Evolutionary conservation across 441 rosid species (phyloP).

Genomic region (Hypseocharis bilobata): DNA sequence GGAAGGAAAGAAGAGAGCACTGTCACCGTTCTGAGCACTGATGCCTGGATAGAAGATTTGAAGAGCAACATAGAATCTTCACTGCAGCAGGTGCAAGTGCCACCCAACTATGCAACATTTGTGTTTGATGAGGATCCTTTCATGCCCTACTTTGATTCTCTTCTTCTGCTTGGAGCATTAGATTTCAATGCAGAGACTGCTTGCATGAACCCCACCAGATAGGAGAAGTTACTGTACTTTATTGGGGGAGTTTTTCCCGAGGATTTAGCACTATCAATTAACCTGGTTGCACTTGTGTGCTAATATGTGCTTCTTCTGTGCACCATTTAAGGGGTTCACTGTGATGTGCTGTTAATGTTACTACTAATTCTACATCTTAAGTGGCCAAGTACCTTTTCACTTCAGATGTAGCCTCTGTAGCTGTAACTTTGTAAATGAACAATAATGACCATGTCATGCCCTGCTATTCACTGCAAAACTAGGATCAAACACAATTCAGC

Average conservation of each 20-base stretch:
- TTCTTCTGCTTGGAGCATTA: slow-evolving; percentile 3
- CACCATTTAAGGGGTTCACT: too few species aligned
- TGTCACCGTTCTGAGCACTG: neutral
- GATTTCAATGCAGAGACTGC: neutral
- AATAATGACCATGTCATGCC: too few species aligned
- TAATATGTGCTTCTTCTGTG: too few species aligned
- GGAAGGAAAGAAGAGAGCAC: neutral
- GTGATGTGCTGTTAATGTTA: too few species aligned
- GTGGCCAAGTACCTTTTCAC: too few species aligned
- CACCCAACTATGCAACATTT: neutral
- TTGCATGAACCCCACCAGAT: neutral
- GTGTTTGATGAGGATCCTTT: neutral
- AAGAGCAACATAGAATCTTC: neutral
- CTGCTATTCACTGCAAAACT: too few species aligned
- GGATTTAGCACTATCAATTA: neutral
- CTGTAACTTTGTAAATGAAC: too few species aligned
- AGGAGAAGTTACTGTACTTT: neutral
- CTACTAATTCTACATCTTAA: too few species aligned
- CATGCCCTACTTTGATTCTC: slow-evolving; percentile 6
- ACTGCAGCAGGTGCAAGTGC: neutral
- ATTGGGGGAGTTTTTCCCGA: neutral
- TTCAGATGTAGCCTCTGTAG: too few species aligned
- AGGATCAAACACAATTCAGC: too few species aligned
- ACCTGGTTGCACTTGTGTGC: neutral
- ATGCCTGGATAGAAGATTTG: neutral